These are phyloP conservation scores for Berkeleyomyces rouxiae DNA, from an alignment of 2,329 filamentous ascomycete genomes.

Conservation along the genomic window DNA sequence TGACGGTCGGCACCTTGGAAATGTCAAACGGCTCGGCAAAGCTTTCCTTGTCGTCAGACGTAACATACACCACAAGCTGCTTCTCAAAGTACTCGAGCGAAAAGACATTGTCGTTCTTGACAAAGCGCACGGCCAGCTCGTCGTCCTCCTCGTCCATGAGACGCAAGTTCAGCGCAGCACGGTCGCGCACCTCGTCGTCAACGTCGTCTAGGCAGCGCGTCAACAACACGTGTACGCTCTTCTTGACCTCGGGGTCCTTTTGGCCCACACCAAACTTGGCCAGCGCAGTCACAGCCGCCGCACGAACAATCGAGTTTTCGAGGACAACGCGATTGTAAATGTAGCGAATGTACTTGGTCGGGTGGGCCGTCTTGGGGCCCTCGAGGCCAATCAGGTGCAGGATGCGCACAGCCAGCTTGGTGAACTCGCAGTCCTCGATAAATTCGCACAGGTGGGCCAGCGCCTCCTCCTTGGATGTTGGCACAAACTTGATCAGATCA, in stretches of 20 bases:
- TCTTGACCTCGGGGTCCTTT: slow-evolving; percentile 91
- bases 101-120: slow-evolving; percentile 95
- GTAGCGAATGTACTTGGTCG: slow-evolving; percentile 97
- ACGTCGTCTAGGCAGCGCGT: slow-evolving; percentile 90
- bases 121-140: slow-evolving; percentile 69
- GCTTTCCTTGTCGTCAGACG: slow-evolving; percentile 70
- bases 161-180: slow-evolving; percentile 79
- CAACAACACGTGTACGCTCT: slow-evolving; percentile 81
- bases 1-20: slow-evolving; percentile 78
- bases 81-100: slow-evolving; percentile 91
- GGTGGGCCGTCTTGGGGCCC: slow-evolving; percentile 85
- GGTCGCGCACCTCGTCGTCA: slow-evolving; percentile 92
- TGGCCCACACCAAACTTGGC: slow-evolving; percentile 96
- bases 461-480: slow-evolving; percentile 65
- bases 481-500: slow-evolving; percentile 96
- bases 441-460: slow-evolving; percentile 95
- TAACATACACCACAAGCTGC: slow-evolving; percentile 94
- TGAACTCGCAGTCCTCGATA: slow-evolving; percentile 98
- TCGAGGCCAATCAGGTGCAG: slow-evolving; percentile 86
- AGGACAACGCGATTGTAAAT: slow-evolving; percentile 98
- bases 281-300: slow-evolving; percentile 84
- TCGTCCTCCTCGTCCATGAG: slow-evolving; percentile 89
- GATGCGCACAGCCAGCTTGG: slow-evolving; percentile 89
- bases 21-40: slow-evolving; percentile 84
- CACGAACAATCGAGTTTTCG: slow-evolving; percentile 90